Base-by-base conservation (phyloP, 257 asterid genomes). In the Echites panduratus region DNA sequence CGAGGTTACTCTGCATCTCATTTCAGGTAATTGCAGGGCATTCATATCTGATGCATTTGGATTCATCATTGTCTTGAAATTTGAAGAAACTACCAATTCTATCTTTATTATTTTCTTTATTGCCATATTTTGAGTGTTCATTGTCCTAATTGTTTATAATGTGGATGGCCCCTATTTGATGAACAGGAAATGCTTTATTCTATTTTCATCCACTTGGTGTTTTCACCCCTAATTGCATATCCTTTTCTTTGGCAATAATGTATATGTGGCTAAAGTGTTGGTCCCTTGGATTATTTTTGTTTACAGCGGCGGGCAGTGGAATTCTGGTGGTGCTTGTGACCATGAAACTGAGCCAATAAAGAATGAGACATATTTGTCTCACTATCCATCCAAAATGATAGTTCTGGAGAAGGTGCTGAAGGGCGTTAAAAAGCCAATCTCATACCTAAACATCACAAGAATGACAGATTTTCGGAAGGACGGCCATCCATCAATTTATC, bases 231-330 rank as follows among this genome's bases (percentile, higher is more conserved):
- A 2, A 1, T 9, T 45, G 12, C 9, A 5, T 45, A 26, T 40
- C 14, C 38, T 63, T 64, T 58, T 69, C 54, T 45, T 68, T 52
- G 57, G 24, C 75, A 26, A 58, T 26, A 26, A 62, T 58, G 38
- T 35, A 7, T 43, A 40, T 6, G 53, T 70, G 59, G 53, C 57
- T 32, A 48, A 0, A 43, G 29, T 20, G 9, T 4, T 26, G 56
- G 29, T 35, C 9, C 48, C n/a, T 62, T n/a, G 73, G 48, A 65
- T 80, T 73, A 0, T 72, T 74, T n/a, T 72, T 1, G 16, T 20
- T 47, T 24, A 58, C 77, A 90, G 96, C 40, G 92, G 87, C 17
- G 96, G 96, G 73, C 95, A 88, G 53, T 90, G 96, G 96, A 84
- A 90, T 68, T 79, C 89, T 0, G 95, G 96, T 4, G 96, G 96